Conservation (phyloP, 192 early-diverging fungal species). For the Entomortierella parvispora region DNA sequence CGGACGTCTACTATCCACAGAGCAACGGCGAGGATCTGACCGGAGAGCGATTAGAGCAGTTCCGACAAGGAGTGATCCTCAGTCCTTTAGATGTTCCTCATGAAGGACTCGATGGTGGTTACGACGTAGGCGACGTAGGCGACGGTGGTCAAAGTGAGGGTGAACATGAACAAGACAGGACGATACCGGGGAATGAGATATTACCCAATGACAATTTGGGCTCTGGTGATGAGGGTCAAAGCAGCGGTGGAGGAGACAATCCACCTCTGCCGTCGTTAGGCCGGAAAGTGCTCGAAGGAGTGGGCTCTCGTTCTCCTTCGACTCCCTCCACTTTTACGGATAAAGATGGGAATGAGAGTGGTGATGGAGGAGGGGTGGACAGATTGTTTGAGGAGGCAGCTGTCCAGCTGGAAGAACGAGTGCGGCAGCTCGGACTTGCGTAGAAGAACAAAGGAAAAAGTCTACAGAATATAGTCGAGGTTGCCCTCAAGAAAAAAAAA, state of each 20-base stretch:
- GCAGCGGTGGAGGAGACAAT: neutral
- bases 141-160: constrained; percentile 1
- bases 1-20: neutral
- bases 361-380: neutral
- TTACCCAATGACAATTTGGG: neutral
- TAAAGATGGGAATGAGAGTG: too few species aligned
- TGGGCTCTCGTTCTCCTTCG: too few species aligned
- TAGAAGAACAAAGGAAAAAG: too few species aligned
- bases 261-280: too few species aligned
- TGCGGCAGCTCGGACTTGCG: too few species aligned
- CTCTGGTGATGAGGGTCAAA: neutral
- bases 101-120: neutral
- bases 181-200: neutral
- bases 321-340: too few species aligned
- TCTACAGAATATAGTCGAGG: too few species aligned
- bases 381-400: constrained; percentile 22
- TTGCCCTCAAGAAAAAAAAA: too few species aligned
- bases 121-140: neutral
- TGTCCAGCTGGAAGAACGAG: constrained; percentile 8
- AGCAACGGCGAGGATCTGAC: constrained; percentile 11
- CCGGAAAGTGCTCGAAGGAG: too few species aligned
- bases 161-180: neutral
- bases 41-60: constrained; percentile 22
- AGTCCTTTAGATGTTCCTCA: neutral
- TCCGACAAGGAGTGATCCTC: constrained; percentile 40